Percentiles rank a stretch among this genome's conserved stretches.
Conservation (phyloP, 495 filamentous ascomycete genomes). For the Aspergillus homomorphus region DNA sequence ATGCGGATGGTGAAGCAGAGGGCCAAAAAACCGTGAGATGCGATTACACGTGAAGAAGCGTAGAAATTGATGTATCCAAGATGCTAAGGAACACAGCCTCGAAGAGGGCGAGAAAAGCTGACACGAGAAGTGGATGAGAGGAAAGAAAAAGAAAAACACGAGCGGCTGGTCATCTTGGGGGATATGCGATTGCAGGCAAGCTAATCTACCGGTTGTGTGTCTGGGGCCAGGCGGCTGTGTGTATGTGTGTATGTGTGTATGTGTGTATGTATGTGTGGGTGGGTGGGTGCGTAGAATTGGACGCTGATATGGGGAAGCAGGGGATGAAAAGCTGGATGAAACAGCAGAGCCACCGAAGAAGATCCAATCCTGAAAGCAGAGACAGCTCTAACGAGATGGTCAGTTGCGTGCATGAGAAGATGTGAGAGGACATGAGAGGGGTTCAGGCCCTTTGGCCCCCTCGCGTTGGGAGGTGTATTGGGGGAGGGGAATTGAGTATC, state of each 20-base stretch:
- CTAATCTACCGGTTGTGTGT: background rate
- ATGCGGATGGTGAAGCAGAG: slow-evolving; percentile 17
- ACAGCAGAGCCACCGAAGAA: slow-evolving; percentile 7
- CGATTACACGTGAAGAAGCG: background rate
- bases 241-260: too few relatives aligned
- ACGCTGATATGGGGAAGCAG: slow-evolving; percentile 4
- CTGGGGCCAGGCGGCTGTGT: slow-evolving; percentile 4
- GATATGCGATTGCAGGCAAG: too few relatives aligned
- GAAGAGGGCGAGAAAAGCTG: slow-evolving; percentile 2
- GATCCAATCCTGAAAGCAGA: slow-evolving; percentile 12
- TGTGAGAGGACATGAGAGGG: too few relatives aligned
- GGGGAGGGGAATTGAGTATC: background rate
- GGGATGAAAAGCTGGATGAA: slow-evolving; percentile 11
- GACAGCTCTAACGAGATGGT: slow-evolving; percentile 3
- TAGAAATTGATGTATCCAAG: background rate
- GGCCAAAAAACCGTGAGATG: slow-evolving; percentile 3
- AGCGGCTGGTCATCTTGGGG: background rate
- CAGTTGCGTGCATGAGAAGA: slow-evolving; percentile 7
- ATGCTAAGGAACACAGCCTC: background rate
- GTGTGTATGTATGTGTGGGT: background rate
- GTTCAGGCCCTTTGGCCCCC: slow-evolving; percentile 1
- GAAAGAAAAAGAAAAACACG: background rate
- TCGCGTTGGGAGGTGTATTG: background rate
- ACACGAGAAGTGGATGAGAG: background rate
- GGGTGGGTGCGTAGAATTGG: background rate